Evolutionary conservation across 2,329 filamentous ascomycete genomes (phyloP), one percentile per base, ranked within the genome.

Genomic region (Paecilomyces niveus): DNA sequence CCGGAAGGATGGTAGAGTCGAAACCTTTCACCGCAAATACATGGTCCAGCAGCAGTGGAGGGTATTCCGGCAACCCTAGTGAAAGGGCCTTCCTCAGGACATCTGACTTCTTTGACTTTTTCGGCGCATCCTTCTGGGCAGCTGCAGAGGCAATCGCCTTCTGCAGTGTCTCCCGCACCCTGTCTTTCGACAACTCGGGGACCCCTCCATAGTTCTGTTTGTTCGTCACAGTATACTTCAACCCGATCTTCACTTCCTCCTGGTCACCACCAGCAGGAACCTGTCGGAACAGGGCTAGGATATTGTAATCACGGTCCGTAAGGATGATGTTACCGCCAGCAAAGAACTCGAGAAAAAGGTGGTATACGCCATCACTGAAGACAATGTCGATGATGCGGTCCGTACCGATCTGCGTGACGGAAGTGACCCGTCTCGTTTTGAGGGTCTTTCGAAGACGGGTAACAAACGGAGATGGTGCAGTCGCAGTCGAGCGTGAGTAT

Each of bases 281-380:
- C 62, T 89, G 87, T 57, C 94, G 85, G 64, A 94, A 79, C 21
- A 99, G 77, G 0, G 89, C 86, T 35, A 97, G 73, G 57, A 97
- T 92, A 62, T 88, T 94, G 56, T 92, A 79, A 24, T 95, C 87
- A 55, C 82, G 83, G 70, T 97, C 92, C 2, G 94, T 96, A 56
- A 99, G 81, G 61, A 99, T 90, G 61, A 99, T 88, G 71, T 99
- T 99, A 53, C 94, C 94, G 56, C 90, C 89, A 1, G 94, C 93
- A 71, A 96, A 99, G 77, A 99, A 99, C 76, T 99, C 94, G 29
- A 99, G 79, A 71, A 91, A 97, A 22, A 99, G 74, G 50, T 88
- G 83, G 71, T 95, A 97, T 65, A 87, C 83, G 10, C 94, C 94
- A 78, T 97, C 92, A 66, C 90, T 95, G 72, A 99, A 97, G 67